A percentile compares a stretch with the other conserved stretches of the same genome.
phyloP scores from a whole-genome alignment of 75 land plant species.

The Cupressus sempervirens region DNA sequence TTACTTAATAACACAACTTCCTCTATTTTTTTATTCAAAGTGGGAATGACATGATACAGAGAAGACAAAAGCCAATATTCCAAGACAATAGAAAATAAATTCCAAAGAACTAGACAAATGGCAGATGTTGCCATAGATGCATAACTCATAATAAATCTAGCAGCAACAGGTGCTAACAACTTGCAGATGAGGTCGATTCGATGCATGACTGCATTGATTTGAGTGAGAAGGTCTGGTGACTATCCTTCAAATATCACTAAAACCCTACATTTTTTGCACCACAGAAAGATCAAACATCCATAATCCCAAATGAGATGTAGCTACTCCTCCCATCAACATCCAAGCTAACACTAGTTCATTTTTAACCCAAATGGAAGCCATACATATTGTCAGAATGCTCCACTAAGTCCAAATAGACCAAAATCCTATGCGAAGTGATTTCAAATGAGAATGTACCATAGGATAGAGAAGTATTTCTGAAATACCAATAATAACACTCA shows the following conservation, averaged over 20 bases:
- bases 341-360: slow-evolving; percentile 43
- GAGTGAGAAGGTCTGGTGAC: slow-evolving; percentile 48
- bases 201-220: slow-evolving; percentile 67
- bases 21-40: slow-evolving; percentile 31
- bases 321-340: slow-evolving; percentile 89
- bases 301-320: slow-evolving; percentile 81
- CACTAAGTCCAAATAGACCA: slow-evolving; percentile 98
- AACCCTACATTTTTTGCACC: slow-evolving; percentile 95
- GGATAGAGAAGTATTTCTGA: slow-evolving; percentile 79
- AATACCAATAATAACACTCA: slow-evolving; percentile 73
- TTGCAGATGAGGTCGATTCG: slow-evolving; percentile 89
- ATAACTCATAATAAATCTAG: slow-evolving; percentile 78
- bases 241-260: slow-evolving; percentile 71
- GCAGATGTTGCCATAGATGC: slow-evolving; percentile 74
- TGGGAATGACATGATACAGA: slow-evolving; percentile 68
- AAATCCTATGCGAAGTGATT: slow-evolving; percentile 74
- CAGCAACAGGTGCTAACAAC: slow-evolving; percentile 73
- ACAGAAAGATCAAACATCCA: slow-evolving; percentile 98
- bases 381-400: slow-evolving; percentile 61
- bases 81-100: slow-evolving; percentile 52
- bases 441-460: slow-evolving; percentile 53
- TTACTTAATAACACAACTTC: no score
- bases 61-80: slow-evolving; percentile 78
- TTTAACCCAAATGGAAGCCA: slow-evolving; percentile 67
- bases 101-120: slow-evolving; percentile 64